A percentile compares a stretch with the other conserved stretches of the same genome.
Conservation (phyloP, 306 rosid genomes). For the Lathyrus sativus region DNA sequence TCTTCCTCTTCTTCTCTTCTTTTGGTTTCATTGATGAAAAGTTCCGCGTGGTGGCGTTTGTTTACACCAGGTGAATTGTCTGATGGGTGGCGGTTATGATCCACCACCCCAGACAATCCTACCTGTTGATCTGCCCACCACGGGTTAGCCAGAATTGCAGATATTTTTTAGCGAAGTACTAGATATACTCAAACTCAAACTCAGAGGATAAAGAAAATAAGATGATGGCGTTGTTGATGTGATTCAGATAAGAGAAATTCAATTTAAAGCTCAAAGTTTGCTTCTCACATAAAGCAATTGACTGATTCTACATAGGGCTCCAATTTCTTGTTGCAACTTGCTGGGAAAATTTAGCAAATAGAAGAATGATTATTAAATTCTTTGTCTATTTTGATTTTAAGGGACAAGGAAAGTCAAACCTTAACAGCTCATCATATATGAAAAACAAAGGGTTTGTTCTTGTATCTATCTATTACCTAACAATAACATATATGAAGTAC, state of each 20-base stretch:
- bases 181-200: constrained; percentile 4
- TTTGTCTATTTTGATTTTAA: constrained; percentile 24
- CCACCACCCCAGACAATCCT: constrained; percentile 71
- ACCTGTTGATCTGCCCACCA: constrained; percentile 87
- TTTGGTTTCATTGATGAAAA: constrained; percentile 58
- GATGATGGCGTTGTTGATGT: not conserved
- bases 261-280: constrained; percentile 30
- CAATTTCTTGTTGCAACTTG: constrained; percentile 14
- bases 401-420: constrained; percentile 43
- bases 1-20: constrained; percentile 45
- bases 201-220: not conserved
- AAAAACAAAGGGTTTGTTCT: constrained; percentile 18
- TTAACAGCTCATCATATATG: constrained; percentile 24
- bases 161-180: not conserved
- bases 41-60: constrained; percentile 49
- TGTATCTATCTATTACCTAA: constrained; percentile 30
- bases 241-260: not conserved
- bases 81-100: constrained; percentile 43
- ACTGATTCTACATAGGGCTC: not conserved
- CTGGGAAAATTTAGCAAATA: not conserved
- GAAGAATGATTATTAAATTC: constrained; percentile 1
- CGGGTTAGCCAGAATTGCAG: constrained; percentile 77
- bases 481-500: not conserved
- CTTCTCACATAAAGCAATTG: constrained; percentile 27
- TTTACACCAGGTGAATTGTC: constrained; percentile 50